These are phyloP conservation scores for Rhamnella rubrinervis DNA, from an alignment of 331 rosid species.

Conservation along the genomic window DNA sequence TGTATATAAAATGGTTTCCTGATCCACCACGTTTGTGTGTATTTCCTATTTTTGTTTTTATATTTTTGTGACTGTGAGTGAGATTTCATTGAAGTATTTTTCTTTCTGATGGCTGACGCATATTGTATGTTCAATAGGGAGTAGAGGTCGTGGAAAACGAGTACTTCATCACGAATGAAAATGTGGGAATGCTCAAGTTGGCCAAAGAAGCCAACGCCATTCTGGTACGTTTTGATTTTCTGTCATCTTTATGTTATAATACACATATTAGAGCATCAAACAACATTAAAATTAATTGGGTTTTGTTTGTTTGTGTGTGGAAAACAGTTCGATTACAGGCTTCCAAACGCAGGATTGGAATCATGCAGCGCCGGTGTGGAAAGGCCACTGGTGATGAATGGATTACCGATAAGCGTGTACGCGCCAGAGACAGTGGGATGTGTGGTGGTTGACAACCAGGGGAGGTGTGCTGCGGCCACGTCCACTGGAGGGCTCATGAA, in stretches of 20 bases:
- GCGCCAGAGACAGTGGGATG: conserved; percentile 96
- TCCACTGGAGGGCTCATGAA: conserved; percentile 92
- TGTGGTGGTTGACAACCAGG: conserved; percentile 76
- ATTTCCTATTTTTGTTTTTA: neutral
- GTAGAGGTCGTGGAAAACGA: conserved; percentile 69
- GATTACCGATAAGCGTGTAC: conserved; percentile 75
- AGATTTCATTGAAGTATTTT: neutral
- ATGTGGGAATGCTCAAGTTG: conserved; percentile 75
- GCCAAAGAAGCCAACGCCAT: conserved; percentile 91
- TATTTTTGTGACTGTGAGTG: neutral
- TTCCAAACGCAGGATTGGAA: conserved; percentile 53
- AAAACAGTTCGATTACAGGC: conserved; percentile 67
- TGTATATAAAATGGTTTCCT: no score
- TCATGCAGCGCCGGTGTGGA: conserved; percentile 52
- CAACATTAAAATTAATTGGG: neutral
- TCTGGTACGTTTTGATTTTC: conserved; percentile 39
- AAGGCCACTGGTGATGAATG: conserved; percentile 72
- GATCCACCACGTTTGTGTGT: neutral
- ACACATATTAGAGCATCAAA: neutral
- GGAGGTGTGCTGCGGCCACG: conserved; percentile 81
- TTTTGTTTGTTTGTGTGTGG: neutral
- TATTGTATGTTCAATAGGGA: conserved; percentile 37
- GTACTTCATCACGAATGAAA: conserved; percentile 82
- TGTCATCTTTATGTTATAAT: no score
- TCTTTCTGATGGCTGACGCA: neutral